phyloP scores from a whole-genome alignment of 228 moss, liverwort and hornwort species.

The Sphagnum magellanicum region DNA sequence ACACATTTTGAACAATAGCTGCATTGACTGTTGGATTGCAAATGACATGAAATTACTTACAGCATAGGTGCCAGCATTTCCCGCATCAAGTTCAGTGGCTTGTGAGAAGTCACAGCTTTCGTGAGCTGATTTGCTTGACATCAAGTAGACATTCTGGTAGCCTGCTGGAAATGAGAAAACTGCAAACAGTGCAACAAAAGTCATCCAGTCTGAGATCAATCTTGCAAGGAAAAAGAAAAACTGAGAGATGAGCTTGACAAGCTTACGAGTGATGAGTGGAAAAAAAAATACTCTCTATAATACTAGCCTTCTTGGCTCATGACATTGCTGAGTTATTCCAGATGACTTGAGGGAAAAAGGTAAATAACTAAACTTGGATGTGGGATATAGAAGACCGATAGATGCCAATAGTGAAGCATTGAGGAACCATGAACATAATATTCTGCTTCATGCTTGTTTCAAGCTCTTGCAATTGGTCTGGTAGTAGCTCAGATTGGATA shows the following conservation, averaged over 20 bases:
- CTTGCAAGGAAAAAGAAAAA: not conserved
- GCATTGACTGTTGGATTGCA: no score
- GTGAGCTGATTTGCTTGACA: conserved; percentile 17
- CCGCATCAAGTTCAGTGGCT: conserved; percentile 25
- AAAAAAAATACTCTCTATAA: not conserved
- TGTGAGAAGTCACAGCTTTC: conserved; percentile 27
- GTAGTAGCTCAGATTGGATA: no score
- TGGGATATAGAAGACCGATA: not conserved
- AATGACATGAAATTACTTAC: conserved; percentile 5
- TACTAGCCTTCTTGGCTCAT: no score
- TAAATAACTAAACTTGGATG: not conserved
- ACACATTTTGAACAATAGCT: no score
- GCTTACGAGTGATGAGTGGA: not conserved
- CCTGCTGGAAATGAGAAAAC: conserved; percentile 35
- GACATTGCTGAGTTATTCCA: no score
- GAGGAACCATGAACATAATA: not conserved
- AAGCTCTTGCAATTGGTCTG: no score
- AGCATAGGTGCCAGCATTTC: conserved; percentile 23
- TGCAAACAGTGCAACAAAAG: conserved; percentile 1
- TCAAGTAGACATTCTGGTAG: conserved; percentile 29
- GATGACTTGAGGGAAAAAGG: not conserved
- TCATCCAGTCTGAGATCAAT: not conserved
- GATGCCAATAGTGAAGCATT: not conserved
- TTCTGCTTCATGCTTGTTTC: no score
- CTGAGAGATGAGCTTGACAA: not conserved